Evolutionary conservation across 331 rosid species (phyloP).

Genomic region (Acacia concinna): DNA sequence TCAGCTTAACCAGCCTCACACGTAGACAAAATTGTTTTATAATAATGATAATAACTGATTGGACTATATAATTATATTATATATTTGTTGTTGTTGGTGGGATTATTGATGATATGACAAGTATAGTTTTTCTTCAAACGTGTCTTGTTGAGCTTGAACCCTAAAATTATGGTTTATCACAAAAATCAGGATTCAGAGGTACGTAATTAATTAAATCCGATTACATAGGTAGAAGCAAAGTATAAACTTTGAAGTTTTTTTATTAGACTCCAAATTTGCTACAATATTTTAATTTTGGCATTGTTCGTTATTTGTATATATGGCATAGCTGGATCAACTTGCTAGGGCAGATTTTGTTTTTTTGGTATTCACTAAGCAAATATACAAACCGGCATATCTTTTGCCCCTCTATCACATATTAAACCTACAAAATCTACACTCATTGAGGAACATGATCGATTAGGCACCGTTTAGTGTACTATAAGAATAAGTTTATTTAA

Average conservation of each 20-base stretch:
- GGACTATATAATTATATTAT: background rate
- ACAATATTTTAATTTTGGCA: slow-evolving; percentile 1
- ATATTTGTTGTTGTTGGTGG: background rate
- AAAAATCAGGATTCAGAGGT: background rate
- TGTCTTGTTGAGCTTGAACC: background rate
- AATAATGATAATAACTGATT: background rate
- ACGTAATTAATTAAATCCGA: background rate
- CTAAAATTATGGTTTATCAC: background rate
- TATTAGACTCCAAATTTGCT: background rate
- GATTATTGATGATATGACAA: background rate
- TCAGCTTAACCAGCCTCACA: background rate
- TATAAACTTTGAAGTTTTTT: no score
- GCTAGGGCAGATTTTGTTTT: background rate
- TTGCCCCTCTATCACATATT: background rate
- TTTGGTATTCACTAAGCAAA: background rate
- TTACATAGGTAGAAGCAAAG: background rate
- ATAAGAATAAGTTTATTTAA: no score
- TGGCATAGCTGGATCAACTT: background rate
- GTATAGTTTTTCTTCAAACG: background rate
- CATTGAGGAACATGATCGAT: background rate
- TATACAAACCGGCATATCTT: background rate
- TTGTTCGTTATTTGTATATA: background rate
- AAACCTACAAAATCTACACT: background rate
- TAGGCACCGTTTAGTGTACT: background rate
- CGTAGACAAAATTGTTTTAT: no score